Base-by-base conservation (phyloP, 768 basidiomycete species). In the Termitomyces titanicus region DNA sequence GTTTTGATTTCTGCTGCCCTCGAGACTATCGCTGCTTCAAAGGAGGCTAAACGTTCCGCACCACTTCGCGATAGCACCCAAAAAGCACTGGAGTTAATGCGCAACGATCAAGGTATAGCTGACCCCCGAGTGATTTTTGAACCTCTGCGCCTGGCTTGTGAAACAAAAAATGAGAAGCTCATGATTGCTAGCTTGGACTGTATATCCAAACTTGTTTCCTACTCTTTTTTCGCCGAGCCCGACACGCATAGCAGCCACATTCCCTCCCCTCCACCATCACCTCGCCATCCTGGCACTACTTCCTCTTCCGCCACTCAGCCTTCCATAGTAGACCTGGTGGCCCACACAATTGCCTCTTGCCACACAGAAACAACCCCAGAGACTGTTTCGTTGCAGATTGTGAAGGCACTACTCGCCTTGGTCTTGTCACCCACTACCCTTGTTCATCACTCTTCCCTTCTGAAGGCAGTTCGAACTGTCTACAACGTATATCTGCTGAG, bases 131-230 rank as follows among this genome's bases (percentile, higher is more conserved):
- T 94, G 65, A 90, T 98, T 49, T 93, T 99, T 65, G 93, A 97
- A 64, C 95, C 97, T n/a, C 79, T 99, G 52, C 85, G 92, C 47
- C 77, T 98, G 50, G 97, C 97, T 9, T 98, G 97, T 73, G 96
- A 98, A 76, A 98, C 95, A 4, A 82, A 86, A 49, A 90, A 80
- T 59, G 94, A 98, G 68, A 93, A 93, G 62, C 81, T 98, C 33
- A 92, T 94, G 88, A 92, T 97, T 67, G 92, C 94, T 17, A 96
- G 95, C 63, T 76, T 99, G 68, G 97, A 99, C 71, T 95, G 97
- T 66, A 94, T 98, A 57, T 92, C 94, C 53, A 99, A 99, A 72
- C 83, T 99, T 61, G 92, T 98, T 59, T 95, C 94, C 7, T 93
- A 98, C 70, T 94, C 93, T 24, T 98, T 98, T 81, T 98, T 98